Evolutionary conservation across 495 filamentous ascomycete genomes (phyloP).

Genomic region (Trichocladium uniseriatum): DNA sequence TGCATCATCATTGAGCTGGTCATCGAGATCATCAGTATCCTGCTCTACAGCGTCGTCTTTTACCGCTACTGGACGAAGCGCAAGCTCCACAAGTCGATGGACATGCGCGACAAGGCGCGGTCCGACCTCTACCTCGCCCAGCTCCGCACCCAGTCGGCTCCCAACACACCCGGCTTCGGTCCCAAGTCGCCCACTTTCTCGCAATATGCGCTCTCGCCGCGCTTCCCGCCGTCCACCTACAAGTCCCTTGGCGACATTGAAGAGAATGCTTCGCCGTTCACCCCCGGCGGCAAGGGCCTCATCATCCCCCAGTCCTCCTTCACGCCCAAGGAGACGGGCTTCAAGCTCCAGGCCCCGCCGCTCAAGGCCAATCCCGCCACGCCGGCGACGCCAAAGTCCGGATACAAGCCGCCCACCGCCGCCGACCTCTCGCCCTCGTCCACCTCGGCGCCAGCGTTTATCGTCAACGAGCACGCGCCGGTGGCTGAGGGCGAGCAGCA

Average conservation of each 20-base stretch:
- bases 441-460: slow-evolving; percentile 8
- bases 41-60: slow-evolving; percentile 87
- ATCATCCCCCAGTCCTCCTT: slow-evolving; percentile 39
- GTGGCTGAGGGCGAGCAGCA: slow-evolving; percentile 53
- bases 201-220: slow-evolving; percentile 43
- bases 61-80: slow-evolving; percentile 96
- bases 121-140: slow-evolving; percentile 94
- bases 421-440: slow-evolving; percentile 6
- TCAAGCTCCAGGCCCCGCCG: slow-evolving; percentile 79
- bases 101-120: slow-evolving; percentile 84
- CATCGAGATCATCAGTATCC: slow-evolving; percentile 82
- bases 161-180: slow-evolving; percentile 85
- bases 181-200: slow-evolving; percentile 50
- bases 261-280: slow-evolving; percentile 38
- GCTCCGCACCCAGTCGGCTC: slow-evolving; percentile 81
- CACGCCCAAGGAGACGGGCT: slow-evolving; percentile 40
- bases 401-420: slow-evolving; percentile 38
- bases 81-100: slow-evolving; percentile 90
- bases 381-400: slow-evolving; percentile 58
- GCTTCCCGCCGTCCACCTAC: slow-evolving; percentile 45
- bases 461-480: slow-evolving; percentile 37
- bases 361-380: slow-evolving; percentile 64
- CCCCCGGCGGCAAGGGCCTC: slow-evolving; percentile 31
- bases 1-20: slow-evolving; percentile 97
- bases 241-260: slow-evolving; percentile 40